Evolutionary conservation across 768 basidiomycete species (phyloP), one percentile per base, ranked within the genome.

Genomic region (Psilocybe tampanensis): DNA sequence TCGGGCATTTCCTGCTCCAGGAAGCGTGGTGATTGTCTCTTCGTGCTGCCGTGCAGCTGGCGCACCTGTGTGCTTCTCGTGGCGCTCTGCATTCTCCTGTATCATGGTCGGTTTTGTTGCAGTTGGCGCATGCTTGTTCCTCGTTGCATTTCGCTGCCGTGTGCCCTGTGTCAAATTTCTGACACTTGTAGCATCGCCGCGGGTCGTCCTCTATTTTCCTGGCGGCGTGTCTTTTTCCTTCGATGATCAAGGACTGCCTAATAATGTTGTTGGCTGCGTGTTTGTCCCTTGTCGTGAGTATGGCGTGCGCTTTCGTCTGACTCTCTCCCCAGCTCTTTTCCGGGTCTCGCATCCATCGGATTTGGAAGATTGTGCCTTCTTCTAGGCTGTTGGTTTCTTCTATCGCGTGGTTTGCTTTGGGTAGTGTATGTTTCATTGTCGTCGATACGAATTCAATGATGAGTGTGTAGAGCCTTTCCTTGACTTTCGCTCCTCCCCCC

Each of bases 181-280:
- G 56, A 44, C 60, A 61, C 32, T 43, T 55, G 48, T 55, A 61
- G 50, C 60, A 61, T 4, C 54, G n/a, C 39, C 29, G 51, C 0
- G 56, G 60, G 7, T 61, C 53, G 18, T 58, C 60, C 29, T 58
- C 54, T 15, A 61, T 33, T 24, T 61, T 61, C 47, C 43, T 50
- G 13, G 48, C 43, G 13, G 19, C 11, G 41, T 29, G 12, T 39
- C 59, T 26, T 19, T 24, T 26, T 15, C 55, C 59, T 21, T 56
- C 51, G 13, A 61, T 52, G 18, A 58, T 51, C 19, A 61, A 22
- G 13, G 52, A 49, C 0, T 61, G 13, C 15, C 23, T 34, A 5
- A 61, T 51, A 2, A 58, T 55, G 0, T 18, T n/a, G 50, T 58
- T 58, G 8, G 52, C 60, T n/a, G 17, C 17, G 8, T 32, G 13